Evolutionary conservation across 2,329 filamentous ascomycete species (phyloP), one percentile per base, ranked within the genome.

Genomic region (Albifimbria verrucaria): DNA sequence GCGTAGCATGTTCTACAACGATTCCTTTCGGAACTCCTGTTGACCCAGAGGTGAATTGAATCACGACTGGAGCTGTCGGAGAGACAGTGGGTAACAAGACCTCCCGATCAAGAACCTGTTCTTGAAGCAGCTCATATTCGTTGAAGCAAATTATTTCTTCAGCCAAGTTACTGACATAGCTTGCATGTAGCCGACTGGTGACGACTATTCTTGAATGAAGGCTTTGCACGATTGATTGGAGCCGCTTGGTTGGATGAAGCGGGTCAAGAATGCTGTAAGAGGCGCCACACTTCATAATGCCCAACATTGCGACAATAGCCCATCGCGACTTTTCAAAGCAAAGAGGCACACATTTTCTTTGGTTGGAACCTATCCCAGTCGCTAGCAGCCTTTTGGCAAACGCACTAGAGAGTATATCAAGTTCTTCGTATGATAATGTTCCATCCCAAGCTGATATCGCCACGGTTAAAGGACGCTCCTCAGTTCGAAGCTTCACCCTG

Each of bases 1-100:
- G 28, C 9, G 47, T 47, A 20, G 47, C 25, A 15, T 46, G 43
- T 24, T 46, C 43, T 2, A 46, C 20, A 11, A 46, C 22, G 3
- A 82, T 79, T 20, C 81, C 81, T 68, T 84, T 84, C 11, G 81
- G 81, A 52, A 73, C 73, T 6, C 81, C 81, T 1, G 81, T 84
- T 51, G 78, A 83, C 20, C 81, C 81, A 3, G 80, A 83, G 25
- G 81, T 84, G 62, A 82, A 83, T 62, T 83, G 80, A 18, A 26
- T 7, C 20, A 46, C 22, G 43, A 20, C 22, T 22, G 43, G 20
- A 23, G 22, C 25, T 21, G 17, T 7, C 12, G 43, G 43, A 3
- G 43, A 22, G 18, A 53, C 21, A 7, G 46, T 4, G 12, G 48
- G 46, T 11, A 50, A 21, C 1, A 42, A 36, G 25, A 22, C 6